Conservation (phyloP, 495 filamentous ascomycete genomes). For the Penicillium taxi region DNA sequence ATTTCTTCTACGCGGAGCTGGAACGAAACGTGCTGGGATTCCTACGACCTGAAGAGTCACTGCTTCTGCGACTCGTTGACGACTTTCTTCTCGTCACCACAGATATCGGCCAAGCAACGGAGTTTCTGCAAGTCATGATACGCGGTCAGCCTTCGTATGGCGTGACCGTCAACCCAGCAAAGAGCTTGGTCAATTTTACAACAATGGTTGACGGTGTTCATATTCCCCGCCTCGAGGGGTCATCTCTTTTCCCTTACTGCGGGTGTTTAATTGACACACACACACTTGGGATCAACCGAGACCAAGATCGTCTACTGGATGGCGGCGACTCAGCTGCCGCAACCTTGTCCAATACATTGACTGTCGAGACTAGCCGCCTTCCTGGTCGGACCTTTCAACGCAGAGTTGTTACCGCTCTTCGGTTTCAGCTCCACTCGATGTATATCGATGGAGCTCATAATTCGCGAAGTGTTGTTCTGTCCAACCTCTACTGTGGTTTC, state of each 20-base stretch:
- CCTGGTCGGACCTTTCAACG: slow-evolving; percentile 71
- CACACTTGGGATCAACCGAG: slow-evolving; percentile 67
- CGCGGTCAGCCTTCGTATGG: slow-evolving; percentile 70
- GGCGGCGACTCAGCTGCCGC: slow-evolving; percentile 33
- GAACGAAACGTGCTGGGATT: slow-evolving; percentile 65
- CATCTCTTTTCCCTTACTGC: slow-evolving; percentile 72
- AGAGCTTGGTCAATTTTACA: slow-evolving; percentile 83
- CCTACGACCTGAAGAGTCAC: slow-evolving; percentile 46
- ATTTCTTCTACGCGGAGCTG: slow-evolving; percentile 86
- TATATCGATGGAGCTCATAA: slow-evolving; percentile 84
- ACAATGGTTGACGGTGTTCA: slow-evolving; percentile 46
- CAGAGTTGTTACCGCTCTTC: slow-evolving; percentile 72
- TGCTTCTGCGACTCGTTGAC: slow-evolving; percentile 78
- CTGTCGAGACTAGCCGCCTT: slow-evolving; percentile 59
- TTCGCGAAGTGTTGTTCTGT: slow-evolving; percentile 54
- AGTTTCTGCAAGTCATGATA: slow-evolving; percentile 75
- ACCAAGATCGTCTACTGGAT: slow-evolving; percentile 42
- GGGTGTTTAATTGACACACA: slow-evolving; percentile 66
- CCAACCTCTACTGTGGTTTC: slow-evolving; percentile 68
- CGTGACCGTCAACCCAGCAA: slow-evolving; percentile 64
- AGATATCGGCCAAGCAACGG: slow-evolving; percentile 50
- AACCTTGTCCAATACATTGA: slow-evolving; percentile 53
- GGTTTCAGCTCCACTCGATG: slow-evolving; percentile 81
- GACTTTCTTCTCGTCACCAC: slow-evolving; percentile 88
- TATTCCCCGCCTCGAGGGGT: slow-evolving; percentile 44